Evolutionary conservation across 2,329 filamentous ascomycete genomes (phyloP).

Genomic region (Fusarium chuoi): DNA sequence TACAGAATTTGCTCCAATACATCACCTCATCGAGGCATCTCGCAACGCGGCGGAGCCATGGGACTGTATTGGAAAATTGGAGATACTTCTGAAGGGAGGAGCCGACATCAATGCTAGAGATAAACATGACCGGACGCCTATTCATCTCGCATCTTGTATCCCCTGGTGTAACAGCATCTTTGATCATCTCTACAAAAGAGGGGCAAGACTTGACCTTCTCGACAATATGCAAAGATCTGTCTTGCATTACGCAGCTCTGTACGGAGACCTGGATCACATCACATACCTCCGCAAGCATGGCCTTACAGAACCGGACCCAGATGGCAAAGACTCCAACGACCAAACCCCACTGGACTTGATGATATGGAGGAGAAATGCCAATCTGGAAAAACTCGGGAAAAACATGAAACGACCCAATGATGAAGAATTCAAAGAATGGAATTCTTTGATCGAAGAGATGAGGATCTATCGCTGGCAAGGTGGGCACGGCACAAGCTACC

Average conservation of each 20-base stretch:
- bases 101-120: not conserved
- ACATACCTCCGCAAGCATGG: not conserved
- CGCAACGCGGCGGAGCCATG: not conserved
- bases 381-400: accelerated
- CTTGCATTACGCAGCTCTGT: not conserved
- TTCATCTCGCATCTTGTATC: not conserved
- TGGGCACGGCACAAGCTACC: not conserved
- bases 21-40: not conserved
- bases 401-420: not conserved
- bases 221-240: accelerated
- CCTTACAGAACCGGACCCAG: not conserved
- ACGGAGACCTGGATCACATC: not conserved
- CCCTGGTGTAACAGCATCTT: not conserved
- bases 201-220: not conserved
- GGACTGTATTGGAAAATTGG: not conserved
- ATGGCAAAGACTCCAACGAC: not conserved
- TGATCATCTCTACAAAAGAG: not conserved
- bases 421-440: accelerated
- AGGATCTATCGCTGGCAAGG: no score
- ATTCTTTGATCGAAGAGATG: not conserved
- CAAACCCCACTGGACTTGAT: not conserved
- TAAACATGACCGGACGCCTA: not conserved
- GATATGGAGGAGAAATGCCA: not conserved
- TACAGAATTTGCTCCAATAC: not conserved
- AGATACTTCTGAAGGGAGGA: not conserved